phyloP scores from a whole-genome alignment of 768 basidiomycete species.

The Gloeophyllum trabeum region DNA sequence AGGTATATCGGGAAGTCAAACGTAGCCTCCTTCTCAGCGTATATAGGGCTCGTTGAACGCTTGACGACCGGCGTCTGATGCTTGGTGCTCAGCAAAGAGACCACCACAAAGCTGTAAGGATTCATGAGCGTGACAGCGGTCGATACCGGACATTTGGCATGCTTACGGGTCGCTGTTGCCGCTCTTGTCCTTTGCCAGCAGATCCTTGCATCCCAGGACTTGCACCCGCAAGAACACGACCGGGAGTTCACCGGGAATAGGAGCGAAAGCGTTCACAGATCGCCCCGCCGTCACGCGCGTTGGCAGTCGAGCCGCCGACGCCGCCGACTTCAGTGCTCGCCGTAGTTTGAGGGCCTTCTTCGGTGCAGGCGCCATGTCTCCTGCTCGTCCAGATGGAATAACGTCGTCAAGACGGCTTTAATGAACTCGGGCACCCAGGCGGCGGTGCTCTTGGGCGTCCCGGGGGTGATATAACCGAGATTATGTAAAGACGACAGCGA shows the following conservation, averaged over 20 bases:
- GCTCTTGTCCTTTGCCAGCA: conserved; percentile 54
- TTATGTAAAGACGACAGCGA: too few species aligned
- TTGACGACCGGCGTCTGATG: conserved; percentile 71
- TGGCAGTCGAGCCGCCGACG: background rate
- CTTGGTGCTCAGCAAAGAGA: conserved; percentile 44
- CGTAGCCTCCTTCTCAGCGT: conserved; percentile 57
- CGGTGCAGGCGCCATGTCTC: background rate
- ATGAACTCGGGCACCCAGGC: too few species aligned
- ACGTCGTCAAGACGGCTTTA: too few species aligned
- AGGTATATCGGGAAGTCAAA: conserved; percentile 86
- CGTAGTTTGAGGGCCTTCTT: background rate
- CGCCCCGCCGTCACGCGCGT: background rate
- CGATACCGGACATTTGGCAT: conserved; percentile 1
- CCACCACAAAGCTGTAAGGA: conserved; percentile 51
- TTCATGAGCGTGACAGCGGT: too few species aligned
- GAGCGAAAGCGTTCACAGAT: background rate
- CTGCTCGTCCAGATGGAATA: too few species aligned
- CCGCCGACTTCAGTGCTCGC: background rate
- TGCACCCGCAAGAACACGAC: conserved; percentile 59
- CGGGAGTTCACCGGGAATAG: conserved; percentile 47
- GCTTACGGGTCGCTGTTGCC: conserved; percentile 74
- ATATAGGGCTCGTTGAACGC: conserved; percentile 59
- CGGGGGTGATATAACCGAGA: too few species aligned
- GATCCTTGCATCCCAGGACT: conserved; percentile 49
- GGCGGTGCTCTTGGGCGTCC: too few species aligned